These are phyloP conservation scores for Dryadomyces quercivorus DNA, from an alignment of 2,329 filamentous ascomycete genomes.

Conservation along the genomic window DNA sequence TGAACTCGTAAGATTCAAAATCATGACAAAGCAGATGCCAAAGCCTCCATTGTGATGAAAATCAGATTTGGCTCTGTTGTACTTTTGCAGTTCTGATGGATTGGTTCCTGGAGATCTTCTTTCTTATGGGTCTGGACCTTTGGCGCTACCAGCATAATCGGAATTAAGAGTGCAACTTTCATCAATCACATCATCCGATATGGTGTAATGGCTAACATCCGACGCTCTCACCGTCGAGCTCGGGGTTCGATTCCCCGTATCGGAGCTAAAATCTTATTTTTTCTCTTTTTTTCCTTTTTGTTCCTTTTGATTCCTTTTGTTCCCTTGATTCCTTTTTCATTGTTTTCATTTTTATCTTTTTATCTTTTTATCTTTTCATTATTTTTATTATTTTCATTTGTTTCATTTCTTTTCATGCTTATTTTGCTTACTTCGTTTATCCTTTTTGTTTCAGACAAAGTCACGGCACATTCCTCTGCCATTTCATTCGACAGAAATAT, in stretches of 20 bases:
- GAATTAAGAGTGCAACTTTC: neutral
- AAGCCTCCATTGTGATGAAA: no score
- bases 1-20: no score
- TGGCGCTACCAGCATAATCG: no score
- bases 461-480: no score
- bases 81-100: no score
- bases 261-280: neutral
- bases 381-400: neutral
- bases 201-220: constrained; percentile 7
- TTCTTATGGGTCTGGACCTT: no score
- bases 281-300: neutral
- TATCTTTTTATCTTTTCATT: neutral
- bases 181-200: constrained; percentile 1
- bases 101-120: no score
- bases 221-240: constrained; percentile 6
- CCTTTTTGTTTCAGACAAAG: neutral
- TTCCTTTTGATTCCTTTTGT: neutral
- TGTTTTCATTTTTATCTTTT: neutral
- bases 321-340: neutral
- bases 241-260: constrained; percentile 7
- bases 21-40: no score
- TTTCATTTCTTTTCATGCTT: neutral
- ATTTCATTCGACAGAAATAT: no score
- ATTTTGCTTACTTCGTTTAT: no score
- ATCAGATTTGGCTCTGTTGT: no score